These are phyloP conservation scores for Scedosporium apiospermum DNA, from an alignment of 2,329 filamentous ascomycete genomes.

Conservation along the genomic window DNA sequence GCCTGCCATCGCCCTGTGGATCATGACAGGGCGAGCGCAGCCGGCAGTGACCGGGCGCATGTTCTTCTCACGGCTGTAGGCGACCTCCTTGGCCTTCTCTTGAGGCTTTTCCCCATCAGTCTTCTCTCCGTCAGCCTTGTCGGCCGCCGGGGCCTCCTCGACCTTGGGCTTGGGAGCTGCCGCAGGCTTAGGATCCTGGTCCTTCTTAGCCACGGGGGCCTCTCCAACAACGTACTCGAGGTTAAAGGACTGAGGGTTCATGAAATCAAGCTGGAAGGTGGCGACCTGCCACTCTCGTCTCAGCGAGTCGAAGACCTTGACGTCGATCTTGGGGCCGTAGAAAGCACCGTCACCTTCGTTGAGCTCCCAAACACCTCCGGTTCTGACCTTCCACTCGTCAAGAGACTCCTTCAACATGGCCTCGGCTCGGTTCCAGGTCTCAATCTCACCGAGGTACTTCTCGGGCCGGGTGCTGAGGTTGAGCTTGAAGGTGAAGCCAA, in stretches of 20 bases:
- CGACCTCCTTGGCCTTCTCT: conserved; percentile 34
- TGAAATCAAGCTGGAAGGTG: conserved; percentile 88
- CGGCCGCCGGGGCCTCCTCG: conserved; percentile 17
- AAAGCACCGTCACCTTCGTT: conserved; percentile 96
- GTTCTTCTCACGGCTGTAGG: conserved; percentile 22
- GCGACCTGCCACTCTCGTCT: conserved; percentile 61
- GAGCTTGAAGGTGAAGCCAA: conserved; percentile 67
- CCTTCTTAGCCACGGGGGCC: conserved; percentile 14
- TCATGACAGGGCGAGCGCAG: conserved; percentile 75
- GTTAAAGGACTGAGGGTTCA: conserved; percentile 63
- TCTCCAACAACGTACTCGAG: conserved; percentile 68
- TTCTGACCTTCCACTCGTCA: conserved; percentile 57
- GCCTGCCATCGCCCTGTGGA: conserved; percentile 75
- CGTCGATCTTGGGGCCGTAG: conserved; percentile 97
- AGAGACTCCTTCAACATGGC: conserved; percentile 69
- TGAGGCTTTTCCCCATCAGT: conserved; percentile 23
- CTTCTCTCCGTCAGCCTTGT: conserved; percentile 3
- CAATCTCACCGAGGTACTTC: conserved; percentile 76
- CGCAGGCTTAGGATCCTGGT: conserved; percentile 18
- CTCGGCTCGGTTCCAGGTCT: conserved; percentile 86
- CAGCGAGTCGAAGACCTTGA: conserved; percentile 56
- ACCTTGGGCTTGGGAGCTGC: conserved; percentile 20
- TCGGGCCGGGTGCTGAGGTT: conserved; percentile 88
- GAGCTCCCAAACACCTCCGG: conserved; percentile 68
- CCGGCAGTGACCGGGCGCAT: conserved; percentile 51